Percentiles rank a stretch among this genome's conserved stretches.
phyloP scores from a whole-genome alignment of 2,329 filamentous ascomycete genomes.

The Coleophoma eucalyptorum region DNA sequence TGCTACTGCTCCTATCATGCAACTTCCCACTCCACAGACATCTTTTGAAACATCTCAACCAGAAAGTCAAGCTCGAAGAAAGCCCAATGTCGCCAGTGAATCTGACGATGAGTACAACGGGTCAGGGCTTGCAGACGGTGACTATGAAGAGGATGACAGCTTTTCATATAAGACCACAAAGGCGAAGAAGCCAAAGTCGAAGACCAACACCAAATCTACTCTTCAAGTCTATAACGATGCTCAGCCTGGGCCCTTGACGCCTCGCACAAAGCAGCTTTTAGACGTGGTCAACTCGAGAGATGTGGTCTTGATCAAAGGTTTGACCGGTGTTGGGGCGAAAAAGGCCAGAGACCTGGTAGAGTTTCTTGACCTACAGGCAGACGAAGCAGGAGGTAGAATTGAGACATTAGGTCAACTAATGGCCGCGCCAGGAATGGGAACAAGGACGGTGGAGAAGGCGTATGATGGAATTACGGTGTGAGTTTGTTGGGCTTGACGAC shows the following conservation, averaged over 20 bases:
- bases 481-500: conserved; percentile 1
- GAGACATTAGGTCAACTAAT: conserved; percentile 47
- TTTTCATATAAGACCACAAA: conserved; percentile 24
- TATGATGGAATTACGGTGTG: conserved; percentile 27
- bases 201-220: conserved; percentile 23
- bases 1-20: conserved; percentile 16
- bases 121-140: conserved; percentile 30
- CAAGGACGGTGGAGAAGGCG: conserved; percentile 51
- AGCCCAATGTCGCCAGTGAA: conserved; percentile 9
- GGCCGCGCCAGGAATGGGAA: conserved; percentile 53
- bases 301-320: conserved; percentile 56
- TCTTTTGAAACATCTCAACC: conserved; percentile 15
- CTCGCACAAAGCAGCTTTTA: conserved; percentile 57
- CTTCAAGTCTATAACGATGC: conserved; percentile 31
- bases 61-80: conserved; percentile 15
- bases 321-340: conserved; percentile 70
- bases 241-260: conserved; percentile 31
- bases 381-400: conserved; percentile 38
- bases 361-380: conserved; percentile 43
- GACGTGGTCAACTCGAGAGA: conserved; percentile 73
- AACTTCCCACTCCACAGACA: conserved; percentile 14
- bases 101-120: conserved; percentile 29
- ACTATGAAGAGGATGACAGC: conserved; percentile 32
- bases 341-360: conserved; percentile 61
- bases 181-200: conserved; percentile 26